A percentile compares a stretch with the other conserved stretches of the same genome.
Conservation (phyloP, 2,329 filamentous ascomycete species). For the Neofusicoccum laricinum region DNA sequence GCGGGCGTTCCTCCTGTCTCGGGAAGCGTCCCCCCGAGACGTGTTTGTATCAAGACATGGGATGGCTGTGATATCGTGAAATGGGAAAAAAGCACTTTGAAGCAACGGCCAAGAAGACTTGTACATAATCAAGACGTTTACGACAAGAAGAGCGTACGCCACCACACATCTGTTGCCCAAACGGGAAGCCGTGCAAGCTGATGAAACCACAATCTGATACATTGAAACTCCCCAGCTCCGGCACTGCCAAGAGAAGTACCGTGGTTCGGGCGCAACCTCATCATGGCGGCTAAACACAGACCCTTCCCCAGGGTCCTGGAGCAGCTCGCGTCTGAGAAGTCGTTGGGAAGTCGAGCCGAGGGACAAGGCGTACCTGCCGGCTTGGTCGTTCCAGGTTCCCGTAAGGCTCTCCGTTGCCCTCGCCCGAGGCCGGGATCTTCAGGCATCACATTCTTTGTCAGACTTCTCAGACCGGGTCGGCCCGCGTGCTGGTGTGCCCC, state of each 20-base stretch:
- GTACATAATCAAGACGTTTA: slow-evolving; percentile 1
- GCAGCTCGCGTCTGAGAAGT: background rate
- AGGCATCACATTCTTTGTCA: background rate
- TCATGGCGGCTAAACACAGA: slow-evolving; percentile 5
- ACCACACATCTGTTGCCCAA: background rate
- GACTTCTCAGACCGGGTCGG: background rate
- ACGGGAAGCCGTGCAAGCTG: background rate
- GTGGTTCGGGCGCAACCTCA: background rate
- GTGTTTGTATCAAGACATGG: background rate
- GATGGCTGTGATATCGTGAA: background rate
- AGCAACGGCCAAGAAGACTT: slow-evolving; percentile 7
- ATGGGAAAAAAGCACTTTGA: background rate
- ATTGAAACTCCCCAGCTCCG: background rate
- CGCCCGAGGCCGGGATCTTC: background rate
- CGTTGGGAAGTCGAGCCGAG: slow-evolving; percentile 3
- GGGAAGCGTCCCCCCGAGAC: background rate
- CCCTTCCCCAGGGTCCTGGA: background rate
- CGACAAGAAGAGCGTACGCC: background rate
- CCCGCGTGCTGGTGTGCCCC: background rate
- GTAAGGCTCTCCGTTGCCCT: too few species aligned
- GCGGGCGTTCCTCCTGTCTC: background rate
- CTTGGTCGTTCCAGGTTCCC: background rate
- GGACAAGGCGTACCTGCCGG: background rate
- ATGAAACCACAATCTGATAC: slow-evolving; percentile 5
- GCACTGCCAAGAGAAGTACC: background rate